Conservation (phyloP, 768 basidiomycete species). For the Nevesoporus exiguus region DNA sequence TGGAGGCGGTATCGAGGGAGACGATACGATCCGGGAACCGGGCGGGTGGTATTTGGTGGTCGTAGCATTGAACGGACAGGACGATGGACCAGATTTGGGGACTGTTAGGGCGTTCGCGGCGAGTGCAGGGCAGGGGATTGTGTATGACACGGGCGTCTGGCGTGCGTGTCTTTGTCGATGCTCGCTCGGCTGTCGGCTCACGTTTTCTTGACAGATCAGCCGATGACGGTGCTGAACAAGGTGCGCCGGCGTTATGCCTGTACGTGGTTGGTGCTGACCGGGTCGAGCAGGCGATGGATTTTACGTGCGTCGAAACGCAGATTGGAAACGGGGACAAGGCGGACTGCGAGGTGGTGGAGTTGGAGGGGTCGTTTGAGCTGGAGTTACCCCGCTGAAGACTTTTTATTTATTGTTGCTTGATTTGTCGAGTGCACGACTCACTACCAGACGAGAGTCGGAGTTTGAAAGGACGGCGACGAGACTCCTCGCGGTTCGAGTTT, state of each 20-base stretch:
- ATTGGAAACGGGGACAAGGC: conserved; percentile 70
- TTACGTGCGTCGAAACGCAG: conserved; percentile 92
- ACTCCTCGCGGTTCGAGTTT: conserved; percentile 13
- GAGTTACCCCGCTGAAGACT: neutral
- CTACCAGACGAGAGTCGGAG: conserved; percentile 19
- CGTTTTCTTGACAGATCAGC: conserved; percentile 64
- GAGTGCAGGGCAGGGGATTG: conserved; percentile 75
- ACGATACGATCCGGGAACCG: conserved; percentile 44
- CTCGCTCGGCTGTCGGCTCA: conserved; percentile 1
- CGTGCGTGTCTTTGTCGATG: conserved; percentile 59
- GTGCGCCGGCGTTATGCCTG: conserved; percentile 36
- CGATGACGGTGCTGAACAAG: conserved; percentile 78
- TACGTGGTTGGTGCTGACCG: neutral
- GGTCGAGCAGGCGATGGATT: conserved; percentile 57
- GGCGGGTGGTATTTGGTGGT: conserved; percentile 74
- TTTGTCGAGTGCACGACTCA: no score
- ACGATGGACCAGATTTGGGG: conserved; percentile 73
- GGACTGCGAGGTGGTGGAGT: conserved; percentile 85
- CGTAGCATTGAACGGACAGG: conserved; percentile 73
- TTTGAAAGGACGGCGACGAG: conserved; percentile 20
- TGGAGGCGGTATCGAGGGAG: conserved; percentile 40
- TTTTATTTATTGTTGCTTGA: no score
- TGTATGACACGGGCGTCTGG: conserved; percentile 84
- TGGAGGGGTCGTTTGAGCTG: conserved; percentile 18
- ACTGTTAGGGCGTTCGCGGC: conserved; percentile 84